Evolutionary conservation across 352 stramenopile genomes (phyloP), one percentile per base, ranked within the genome.

Genomic region (Blastocystis sp.): DNA sequence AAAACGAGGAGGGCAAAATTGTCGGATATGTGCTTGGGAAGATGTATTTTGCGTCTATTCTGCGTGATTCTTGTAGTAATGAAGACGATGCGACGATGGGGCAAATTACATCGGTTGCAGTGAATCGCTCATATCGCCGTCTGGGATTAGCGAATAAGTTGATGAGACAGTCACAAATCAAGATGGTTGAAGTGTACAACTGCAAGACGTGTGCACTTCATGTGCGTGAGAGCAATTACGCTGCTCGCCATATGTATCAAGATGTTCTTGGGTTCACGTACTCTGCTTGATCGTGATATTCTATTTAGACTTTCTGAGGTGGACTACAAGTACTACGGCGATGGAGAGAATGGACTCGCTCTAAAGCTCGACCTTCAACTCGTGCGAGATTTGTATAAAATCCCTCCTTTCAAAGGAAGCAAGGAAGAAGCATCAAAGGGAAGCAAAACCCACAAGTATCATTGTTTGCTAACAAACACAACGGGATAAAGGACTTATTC

Each of bases 1-100:
- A 98, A 91, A 96, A 98, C 90, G 93, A 96, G 90, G 94, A 96
- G 89, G 95, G 96, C 66, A 98, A 98, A 90, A 98, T 99, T 91
- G 97, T 99, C 26, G 97, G 97, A 73, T 99, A 99, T 91, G 97
- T 99, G 20, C 92, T 99, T 50, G 97, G 96, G 45, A 99, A 99
- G 91, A 98, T 99, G 97, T 97, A 94, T 76, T 9, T 9, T 55
- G 4, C 84, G 6, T 1, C 43, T 13, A 18, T 53, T 90, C 15
- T 15, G 47, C 66, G 1, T 59, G 50, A n/a, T 15, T 59, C 37
- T 41, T 59, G 20, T 87, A 92, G 90, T 29, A 92, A 94, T 41
- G 92, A 92, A 9, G 79, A 92, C 62, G 77, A 76, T 39, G 54
- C 23, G 23, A 89, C 79, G 11, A 84, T 73, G 70, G 97, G 97